Conservation (phyloP, 805 yeast species). For the Saccharomycopsis sp. region DNA sequence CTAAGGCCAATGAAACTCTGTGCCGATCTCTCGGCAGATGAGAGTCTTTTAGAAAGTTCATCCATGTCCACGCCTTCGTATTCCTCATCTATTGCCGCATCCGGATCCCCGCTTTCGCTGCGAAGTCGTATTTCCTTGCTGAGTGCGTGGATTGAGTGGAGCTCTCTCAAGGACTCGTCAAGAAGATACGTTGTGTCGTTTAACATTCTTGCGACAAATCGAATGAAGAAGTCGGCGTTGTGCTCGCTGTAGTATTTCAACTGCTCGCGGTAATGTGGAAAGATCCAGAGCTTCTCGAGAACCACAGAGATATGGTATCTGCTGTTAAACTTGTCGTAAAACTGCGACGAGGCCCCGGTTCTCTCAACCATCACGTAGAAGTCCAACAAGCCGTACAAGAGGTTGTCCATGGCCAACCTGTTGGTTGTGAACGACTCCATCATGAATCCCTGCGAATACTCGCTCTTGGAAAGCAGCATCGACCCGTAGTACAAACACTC, state of each 20-base stretch:
- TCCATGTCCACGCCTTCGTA: constrained; percentile 35
- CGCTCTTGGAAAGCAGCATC: constrained; percentile 42
- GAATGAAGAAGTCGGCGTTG: constrained; percentile 77
- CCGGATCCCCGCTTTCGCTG: constrained; percentile 21
- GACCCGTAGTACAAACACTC: constrained; percentile 77
- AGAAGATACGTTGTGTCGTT: constrained; percentile 88
- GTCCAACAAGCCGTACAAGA: constrained; percentile 78
- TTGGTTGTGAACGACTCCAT: constrained; percentile 57
- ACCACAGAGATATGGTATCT: constrained; percentile 82
- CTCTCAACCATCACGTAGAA: constrained; percentile 92
- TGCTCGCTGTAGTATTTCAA: constrained; percentile 58
- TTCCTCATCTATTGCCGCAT: constrained; percentile 28
- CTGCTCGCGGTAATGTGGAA: constrained; percentile 59
- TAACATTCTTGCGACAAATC: constrained; percentile 90
- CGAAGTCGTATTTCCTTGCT: constrained; percentile 59
- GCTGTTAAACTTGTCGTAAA: constrained; percentile 90
- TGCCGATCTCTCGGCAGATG: constrained; percentile 67
- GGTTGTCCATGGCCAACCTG: constrained; percentile 51
- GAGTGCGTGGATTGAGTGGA: constrained; percentile 68
- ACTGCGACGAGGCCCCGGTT: constrained; percentile 92
- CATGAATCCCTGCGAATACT: constrained; percentile 66
- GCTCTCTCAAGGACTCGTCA: constrained; percentile 82
- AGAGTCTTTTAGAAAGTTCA: constrained; percentile 51
- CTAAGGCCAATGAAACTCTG: constrained; percentile 76
- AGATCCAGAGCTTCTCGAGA: constrained; percentile 77